A percentile compares a stretch with the other conserved stretches of the same genome.
These are phyloP conservation scores for Fusarium albosuccineum DNA, from an alignment of 2,329 filamentous ascomycete genomes.

Conservation along the genomic window DNA sequence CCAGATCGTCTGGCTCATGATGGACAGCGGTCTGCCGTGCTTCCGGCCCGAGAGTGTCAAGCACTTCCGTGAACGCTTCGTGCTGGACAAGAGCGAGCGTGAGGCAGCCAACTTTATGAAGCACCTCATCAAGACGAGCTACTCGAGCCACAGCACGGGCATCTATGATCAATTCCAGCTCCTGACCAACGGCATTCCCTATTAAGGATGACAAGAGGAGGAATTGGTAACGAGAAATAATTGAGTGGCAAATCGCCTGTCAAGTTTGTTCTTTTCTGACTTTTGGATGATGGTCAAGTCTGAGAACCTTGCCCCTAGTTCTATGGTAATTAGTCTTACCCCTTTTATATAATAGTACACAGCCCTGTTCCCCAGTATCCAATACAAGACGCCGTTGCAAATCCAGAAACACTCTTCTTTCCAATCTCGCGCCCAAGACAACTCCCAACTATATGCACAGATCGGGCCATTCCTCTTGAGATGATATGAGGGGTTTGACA, in stretches of 20 bases:
- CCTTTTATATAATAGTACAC: conserved; percentile 31
- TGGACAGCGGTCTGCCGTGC: conserved; percentile 94
- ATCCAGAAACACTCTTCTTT: not conserved
- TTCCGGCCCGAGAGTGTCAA: conserved; percentile 97
- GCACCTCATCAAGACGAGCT: conserved; percentile 89
- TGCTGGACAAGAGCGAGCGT: conserved; percentile 88
- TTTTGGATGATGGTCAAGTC: conserved; percentile 5
- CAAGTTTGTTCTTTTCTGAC: conserved; percentile 3
- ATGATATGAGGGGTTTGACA: not conserved
- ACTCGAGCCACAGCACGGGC: conserved; percentile 90
- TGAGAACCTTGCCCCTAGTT: not conserved
- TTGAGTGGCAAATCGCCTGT: conserved; percentile 2
- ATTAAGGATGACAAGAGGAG: conserved; percentile 61
- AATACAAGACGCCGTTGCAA: not conserved
- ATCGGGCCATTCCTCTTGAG: not conserved
- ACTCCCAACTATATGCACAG: not conserved
- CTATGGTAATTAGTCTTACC: conserved; percentile 21
- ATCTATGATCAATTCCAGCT: conserved; percentile 99
- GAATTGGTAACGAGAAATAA: not conserved
- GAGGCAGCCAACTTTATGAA: conserved; percentile 97
- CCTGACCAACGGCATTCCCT: conserved; percentile 96
- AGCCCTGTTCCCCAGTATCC: conserved; percentile 4
- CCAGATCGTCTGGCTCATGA: conserved; percentile 93
- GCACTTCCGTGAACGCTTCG: conserved; percentile 93
- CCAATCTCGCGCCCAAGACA: not conserved